These are phyloP conservation scores for Colletotrichum sp. DNA, from an alignment of 2,329 filamentous ascomycete genomes.

Conservation along the genomic window DNA sequence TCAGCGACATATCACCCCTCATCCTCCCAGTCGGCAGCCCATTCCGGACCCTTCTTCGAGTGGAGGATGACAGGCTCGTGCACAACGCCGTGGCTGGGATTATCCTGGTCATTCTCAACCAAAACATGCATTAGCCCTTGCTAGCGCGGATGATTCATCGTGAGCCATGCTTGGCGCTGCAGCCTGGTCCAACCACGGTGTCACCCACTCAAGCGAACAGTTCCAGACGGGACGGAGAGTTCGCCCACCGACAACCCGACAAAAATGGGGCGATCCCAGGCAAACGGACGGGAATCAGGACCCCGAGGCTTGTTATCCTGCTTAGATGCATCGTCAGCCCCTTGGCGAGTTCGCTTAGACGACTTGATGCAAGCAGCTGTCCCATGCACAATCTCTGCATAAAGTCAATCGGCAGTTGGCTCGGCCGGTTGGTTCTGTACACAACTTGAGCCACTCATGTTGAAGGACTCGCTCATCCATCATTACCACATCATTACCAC, in stretches of 20 bases:
- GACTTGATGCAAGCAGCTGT: background rate
- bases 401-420: background rate
- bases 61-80: background rate
- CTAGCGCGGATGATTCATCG: constrained; percentile 21
- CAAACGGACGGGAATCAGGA: background rate
- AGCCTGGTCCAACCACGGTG: background rate
- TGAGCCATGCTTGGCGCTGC: constrained; percentile 10
- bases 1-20: background rate
- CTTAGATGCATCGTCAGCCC: background rate
- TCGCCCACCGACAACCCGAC: background rate
- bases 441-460: background rate
- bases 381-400: background rate
- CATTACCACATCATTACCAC: background rate
- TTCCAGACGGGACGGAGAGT: background rate
- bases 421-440: background rate
- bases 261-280: background rate
- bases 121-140: background rate
- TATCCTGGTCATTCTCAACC: background rate
- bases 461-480: background rate
- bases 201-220: background rate
- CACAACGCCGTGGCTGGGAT: background rate
- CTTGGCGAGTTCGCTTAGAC: background rate
- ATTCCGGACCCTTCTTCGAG: background rate
- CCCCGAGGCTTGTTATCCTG: background rate
- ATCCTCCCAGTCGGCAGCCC: background rate